Evolutionary conservation across 2,329 filamentous ascomycete genomes (phyloP), one percentile per base, ranked within the genome.

Genomic region (Zymoseptoria ardabiliae): DNA sequence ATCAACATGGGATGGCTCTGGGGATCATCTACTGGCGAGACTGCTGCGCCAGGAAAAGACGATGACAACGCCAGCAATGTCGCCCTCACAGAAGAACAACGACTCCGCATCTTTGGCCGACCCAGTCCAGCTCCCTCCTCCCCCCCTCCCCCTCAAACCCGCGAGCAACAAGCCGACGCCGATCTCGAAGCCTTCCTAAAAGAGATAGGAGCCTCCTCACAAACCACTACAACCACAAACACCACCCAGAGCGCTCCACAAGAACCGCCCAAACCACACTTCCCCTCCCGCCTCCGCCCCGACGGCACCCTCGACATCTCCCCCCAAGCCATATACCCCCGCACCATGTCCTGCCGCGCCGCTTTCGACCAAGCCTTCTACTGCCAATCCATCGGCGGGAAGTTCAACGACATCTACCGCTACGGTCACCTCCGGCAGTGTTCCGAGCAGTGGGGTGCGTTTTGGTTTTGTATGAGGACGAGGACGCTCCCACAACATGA

Each of bases 401-500:
- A 97, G 74, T 96, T 92, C 80, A 91, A 89, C 69, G 86, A 91
- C 69, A 83, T 97, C 45, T 99, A 97, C 80, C 88, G 94, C 48
- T 87, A 91, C 71, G 94, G 94, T 62, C 78, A 80, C 50, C 78
- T 96, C 69, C 84, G 87, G 51, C 81, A 83, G 3, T 99, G 94
- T 80, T 84, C 81, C 62, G 88, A 95, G 66, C 86, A 91, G 63
- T 97, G 93, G 91, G 83, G 87, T 62, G 90, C 96, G 74, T 97
- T 96, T 76, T 96, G 92, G 89, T 93, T 97, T 77, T 99, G 94
- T 80, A 97, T 97, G 92, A 86, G 90, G 64, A 86, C 86, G 45
- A 86, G 88, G 69, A 81, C 82, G 1, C 85, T 85, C 69, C 74
- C 80, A 0, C 81, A 83, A 22, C 76, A 80, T 50, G 77, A 85